Conservation (phyloP, 768 basidiomycete species). For the Leccinum incarnatum region DNA sequence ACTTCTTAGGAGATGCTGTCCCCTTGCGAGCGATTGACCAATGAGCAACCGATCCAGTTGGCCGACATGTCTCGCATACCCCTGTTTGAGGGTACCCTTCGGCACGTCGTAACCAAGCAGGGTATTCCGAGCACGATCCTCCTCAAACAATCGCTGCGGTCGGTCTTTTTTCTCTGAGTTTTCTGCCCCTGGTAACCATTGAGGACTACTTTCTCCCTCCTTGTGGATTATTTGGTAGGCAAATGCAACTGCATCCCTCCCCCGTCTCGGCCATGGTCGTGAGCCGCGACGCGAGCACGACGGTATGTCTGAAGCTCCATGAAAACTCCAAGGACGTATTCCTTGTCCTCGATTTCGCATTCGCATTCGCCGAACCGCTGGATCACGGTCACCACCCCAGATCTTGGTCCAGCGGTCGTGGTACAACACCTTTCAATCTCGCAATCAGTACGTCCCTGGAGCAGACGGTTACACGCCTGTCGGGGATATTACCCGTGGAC, state of each 20-base stretch:
- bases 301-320: slow-evolving; percentile 44
- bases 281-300: slow-evolving; percentile 60
- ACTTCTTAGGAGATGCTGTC: slow-evolving; percentile 45
- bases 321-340: slow-evolving; percentile 38
- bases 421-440: slow-evolving; percentile 45
- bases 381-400: slow-evolving; percentile 35
- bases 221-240: slow-evolving; percentile 16
- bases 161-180: background rate
- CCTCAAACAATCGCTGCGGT: slow-evolving; percentile 33
- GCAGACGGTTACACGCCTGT: slow-evolving; percentile 43
- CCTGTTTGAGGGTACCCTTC: slow-evolving; percentile 42
- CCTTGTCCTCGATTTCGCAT: slow-evolving; percentile 61
- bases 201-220: background rate
- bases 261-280: slow-evolving; percentile 43
- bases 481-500: slow-evolving; percentile 47
- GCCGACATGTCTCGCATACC: slow-evolving; percentile 51
- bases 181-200: background rate
- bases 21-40: slow-evolving; percentile 51
- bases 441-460: slow-evolving; percentile 49
- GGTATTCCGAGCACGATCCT: slow-evolving; percentile 35
- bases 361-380: slow-evolving; percentile 39
- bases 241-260: slow-evolving; percentile 17
- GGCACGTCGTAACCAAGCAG: slow-evolving; percentile 34
- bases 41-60: slow-evolving; percentile 44
- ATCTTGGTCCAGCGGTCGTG: background rate